These are phyloP conservation scores for Collybia sordida DNA, from an alignment of 768 basidiomycete species.

Conservation along the genomic window DNA sequence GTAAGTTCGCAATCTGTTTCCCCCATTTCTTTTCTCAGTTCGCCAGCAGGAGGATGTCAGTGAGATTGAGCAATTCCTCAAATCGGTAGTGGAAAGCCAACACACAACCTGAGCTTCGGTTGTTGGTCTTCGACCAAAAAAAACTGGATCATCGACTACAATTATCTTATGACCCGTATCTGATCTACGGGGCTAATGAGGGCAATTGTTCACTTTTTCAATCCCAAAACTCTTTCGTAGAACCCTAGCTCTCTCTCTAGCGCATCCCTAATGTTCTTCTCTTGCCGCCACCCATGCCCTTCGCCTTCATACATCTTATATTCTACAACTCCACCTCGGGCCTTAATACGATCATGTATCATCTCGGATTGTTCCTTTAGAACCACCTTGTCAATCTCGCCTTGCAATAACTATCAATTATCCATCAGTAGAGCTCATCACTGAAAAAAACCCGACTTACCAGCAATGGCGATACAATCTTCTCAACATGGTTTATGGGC, in stretches of 20 bases:
- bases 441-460: slow-evolving; percentile 34
- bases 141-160: no score
- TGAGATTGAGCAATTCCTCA: slow-evolving; percentile 10
- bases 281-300: slow-evolving; percentile 64
- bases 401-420: slow-evolving; percentile 61
- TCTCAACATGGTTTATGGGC: slow-evolving; percentile 59
- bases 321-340: slow-evolving; percentile 51
- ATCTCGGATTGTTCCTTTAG: slow-evolving; percentile 63
- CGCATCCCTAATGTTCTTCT: slow-evolving; percentile 52
- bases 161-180: neutral
- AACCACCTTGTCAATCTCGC: slow-evolving; percentile 60
- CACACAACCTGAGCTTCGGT: neutral
- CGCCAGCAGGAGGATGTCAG: slow-evolving; percentile 9
- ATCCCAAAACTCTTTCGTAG: slow-evolving; percentile 46
- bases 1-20: neutral
- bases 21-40: neutral
- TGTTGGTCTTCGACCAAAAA: neutral
- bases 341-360: slow-evolving; percentile 54
- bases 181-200: neutral
- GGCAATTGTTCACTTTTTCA: slow-evolving; percentile 16
- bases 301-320: slow-evolving; percentile 64
- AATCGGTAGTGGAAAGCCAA: slow-evolving; percentile 3
- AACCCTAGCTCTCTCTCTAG: slow-evolving; percentile 53
- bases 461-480: slow-evolving; percentile 62
- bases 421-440: neutral